phyloP scores from a whole-genome alignment of 257 asterid species.

The Agastache rugosa region DNA sequence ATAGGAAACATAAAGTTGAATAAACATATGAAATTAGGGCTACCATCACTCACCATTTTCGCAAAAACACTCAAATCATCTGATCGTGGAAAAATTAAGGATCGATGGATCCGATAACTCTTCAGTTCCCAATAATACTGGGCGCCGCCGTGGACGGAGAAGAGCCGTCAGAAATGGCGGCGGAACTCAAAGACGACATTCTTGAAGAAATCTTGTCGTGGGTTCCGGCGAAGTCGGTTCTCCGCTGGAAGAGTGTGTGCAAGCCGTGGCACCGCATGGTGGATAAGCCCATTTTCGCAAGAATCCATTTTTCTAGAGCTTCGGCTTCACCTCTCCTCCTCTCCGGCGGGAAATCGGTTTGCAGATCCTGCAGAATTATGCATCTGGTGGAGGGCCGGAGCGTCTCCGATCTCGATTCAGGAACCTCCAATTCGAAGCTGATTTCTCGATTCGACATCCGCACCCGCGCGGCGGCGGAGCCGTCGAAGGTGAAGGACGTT shows the following conservation, averaged over 20 bases:
- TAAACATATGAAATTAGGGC: slow-evolving; percentile 17
- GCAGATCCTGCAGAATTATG: slow-evolving; percentile 19
- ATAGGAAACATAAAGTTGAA: neutral
- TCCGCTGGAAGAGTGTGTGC: slow-evolving; percentile 16
- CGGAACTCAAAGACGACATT: slow-evolving; percentile 24
- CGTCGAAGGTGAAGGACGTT: slow-evolving; percentile 18
- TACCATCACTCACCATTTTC: slow-evolving; percentile 2
- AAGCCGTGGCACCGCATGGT: slow-evolving; percentile 27
- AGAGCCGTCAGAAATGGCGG: neutral
- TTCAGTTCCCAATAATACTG: slow-evolving; percentile 9
- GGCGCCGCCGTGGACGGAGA: neutral
- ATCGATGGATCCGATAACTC: slow-evolving; percentile 8
- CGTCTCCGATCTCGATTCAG: slow-evolving; percentile 18
- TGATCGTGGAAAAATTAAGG: no score
- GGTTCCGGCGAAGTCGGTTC: slow-evolving; percentile 28
- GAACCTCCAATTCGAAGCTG: neutral
- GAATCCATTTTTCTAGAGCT: slow-evolving; percentile 24
- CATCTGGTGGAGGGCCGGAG: slow-evolving; percentile 28
- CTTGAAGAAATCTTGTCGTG: slow-evolving; percentile 27
- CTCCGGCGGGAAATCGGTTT: slow-evolving; percentile 7
- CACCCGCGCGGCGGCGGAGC: slow-evolving; percentile 18
- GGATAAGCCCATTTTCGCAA: neutral
- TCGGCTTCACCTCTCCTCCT: slow-evolving; percentile 15
- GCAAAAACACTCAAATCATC: neutral
- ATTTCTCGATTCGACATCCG: slow-evolving; percentile 22